phyloP scores from a whole-genome alignment of 208 protist genomes.

The Trypanosoma vivax region DNA sequence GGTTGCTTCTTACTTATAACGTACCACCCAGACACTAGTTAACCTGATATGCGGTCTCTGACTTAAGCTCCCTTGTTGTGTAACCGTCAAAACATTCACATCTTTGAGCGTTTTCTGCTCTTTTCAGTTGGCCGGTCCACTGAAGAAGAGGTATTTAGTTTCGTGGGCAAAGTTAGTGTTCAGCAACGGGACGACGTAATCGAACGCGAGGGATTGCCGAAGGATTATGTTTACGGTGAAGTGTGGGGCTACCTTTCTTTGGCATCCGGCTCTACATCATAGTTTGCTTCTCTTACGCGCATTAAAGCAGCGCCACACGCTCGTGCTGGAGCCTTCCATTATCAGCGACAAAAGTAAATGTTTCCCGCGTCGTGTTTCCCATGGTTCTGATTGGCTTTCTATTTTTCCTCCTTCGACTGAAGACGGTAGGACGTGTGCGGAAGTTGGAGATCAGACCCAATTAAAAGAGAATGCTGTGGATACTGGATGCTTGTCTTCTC shows the following conservation, averaged over 20 bases:
- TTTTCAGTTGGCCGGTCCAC: no score
- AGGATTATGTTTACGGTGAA: constrained; percentile 65
- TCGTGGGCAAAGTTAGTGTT: no score
- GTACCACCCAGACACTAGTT: no score
- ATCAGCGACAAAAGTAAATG: not conserved
- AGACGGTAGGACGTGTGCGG: not conserved
- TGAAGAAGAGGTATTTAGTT: not conserved
- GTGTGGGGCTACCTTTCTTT: constrained; percentile 40
- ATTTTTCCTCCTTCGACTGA: constrained; percentile 2
- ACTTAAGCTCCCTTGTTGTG: no score
- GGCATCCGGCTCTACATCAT: constrained; percentile 72
- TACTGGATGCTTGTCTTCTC: not conserved
- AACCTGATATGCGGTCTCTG: no score
- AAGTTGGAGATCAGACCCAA: not conserved
- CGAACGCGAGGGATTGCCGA: no score
- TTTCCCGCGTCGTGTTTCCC: constrained; percentile 15
- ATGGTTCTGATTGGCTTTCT: not conserved
- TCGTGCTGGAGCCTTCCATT: constrained; percentile 25
- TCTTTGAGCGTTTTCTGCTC: no score
- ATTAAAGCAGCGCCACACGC: constrained; percentile 57
- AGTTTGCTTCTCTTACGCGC: constrained; percentile 63
- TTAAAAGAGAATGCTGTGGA: not conserved
- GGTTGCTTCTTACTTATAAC: no score
- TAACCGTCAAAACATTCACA: no score
- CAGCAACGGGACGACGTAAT: no score